These are phyloP conservation scores for Podila clonocystis DNA, from an alignment of 192 early-diverging fungal genomes.

Conservation along the genomic window DNA sequence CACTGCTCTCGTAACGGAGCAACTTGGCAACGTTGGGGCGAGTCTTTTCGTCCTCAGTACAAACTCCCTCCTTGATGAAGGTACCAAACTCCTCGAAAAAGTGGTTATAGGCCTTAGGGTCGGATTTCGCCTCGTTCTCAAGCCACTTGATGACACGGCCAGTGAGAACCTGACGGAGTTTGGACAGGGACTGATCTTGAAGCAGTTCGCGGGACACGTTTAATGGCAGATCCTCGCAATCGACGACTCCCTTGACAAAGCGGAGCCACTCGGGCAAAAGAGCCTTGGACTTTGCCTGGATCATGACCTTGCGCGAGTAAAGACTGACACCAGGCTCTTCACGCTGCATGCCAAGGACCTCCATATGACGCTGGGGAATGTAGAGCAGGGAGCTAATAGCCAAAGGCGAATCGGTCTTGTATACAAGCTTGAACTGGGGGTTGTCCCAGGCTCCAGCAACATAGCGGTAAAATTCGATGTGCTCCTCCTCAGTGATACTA, in stretches of 20 bases:
- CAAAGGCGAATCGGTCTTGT: constrained; percentile 71
- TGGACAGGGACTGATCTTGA: constrained; percentile 75
- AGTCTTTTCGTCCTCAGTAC: constrained; percentile 70
- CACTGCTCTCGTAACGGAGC: constrained; percentile 64
- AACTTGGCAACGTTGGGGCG: constrained; percentile 65
- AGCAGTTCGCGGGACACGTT: constrained; percentile 88
- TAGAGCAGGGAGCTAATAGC: constrained; percentile 68
- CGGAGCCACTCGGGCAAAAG: constrained; percentile 81
- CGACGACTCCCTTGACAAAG: constrained; percentile 86
- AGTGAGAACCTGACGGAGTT: constrained; percentile 64
- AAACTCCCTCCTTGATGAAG: constrained; percentile 80
- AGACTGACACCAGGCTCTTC: constrained; percentile 69
- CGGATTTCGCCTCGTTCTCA: constrained; percentile 59
- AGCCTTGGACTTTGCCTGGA: constrained; percentile 71
- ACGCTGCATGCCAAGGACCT: constrained; percentile 62
- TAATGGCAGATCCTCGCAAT: constrained; percentile 85
- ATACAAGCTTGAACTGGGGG: constrained; percentile 67
- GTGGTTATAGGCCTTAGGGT: constrained; percentile 55
- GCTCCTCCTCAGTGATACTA: constrained; percentile 63
- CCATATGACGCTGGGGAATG: constrained; percentile 68
- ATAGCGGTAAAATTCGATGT: constrained; percentile 69
- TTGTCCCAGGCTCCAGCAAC: constrained; percentile 69
- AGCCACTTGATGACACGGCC: constrained; percentile 66
- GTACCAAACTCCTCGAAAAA: constrained; percentile 75
- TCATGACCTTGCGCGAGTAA: constrained; percentile 72